Percentiles rank a stretch among this genome's conserved stretches.
Evolutionary conservation across 768 basidiomycete genomes (phyloP).

Genomic region (Dictyophora rubrovolvata): DNA sequence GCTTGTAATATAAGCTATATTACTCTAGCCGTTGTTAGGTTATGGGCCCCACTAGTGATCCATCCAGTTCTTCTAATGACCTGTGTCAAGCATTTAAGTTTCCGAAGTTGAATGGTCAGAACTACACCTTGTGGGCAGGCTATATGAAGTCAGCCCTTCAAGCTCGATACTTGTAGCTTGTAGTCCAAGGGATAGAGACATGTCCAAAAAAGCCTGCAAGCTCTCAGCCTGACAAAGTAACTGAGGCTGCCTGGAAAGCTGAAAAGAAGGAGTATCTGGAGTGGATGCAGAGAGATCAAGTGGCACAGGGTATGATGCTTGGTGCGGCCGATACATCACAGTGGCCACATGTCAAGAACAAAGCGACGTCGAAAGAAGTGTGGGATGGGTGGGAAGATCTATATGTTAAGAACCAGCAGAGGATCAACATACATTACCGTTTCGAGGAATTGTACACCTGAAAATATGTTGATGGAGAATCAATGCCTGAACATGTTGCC

Average conservation of each 20-base stretch:
- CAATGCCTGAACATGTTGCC: conserved; percentile 8
- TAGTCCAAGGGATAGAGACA: too few species aligned
- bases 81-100: too few species aligned
- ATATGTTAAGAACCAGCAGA: conserved; percentile 10
- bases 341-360: conserved; percentile 6
- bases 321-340: conserved; percentile 8
- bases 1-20: too few species aligned
- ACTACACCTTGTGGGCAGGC: too few species aligned
- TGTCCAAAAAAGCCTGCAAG: too few species aligned
- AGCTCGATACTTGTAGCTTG: too few species aligned
- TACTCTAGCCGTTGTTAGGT: too few species aligned
- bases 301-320: conserved; percentile 9
- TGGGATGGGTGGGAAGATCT: conserved; percentile 2
- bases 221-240: too few species aligned
- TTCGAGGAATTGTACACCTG: conserved; percentile 11
- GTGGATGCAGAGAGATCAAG: conserved; percentile 5
- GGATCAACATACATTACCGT: conserved; percentile 12
- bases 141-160: too few species aligned
- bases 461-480: conserved; percentile 8
- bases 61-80: too few species aligned
- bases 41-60: too few species aligned
- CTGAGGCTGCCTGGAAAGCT: neutral
- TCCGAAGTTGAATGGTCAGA: too few species aligned
- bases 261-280: conserved; percentile 9
- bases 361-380: neutral